Percentiles rank a stretch among this genome's conserved stretches.
Conservation (phyloP, 1,284 basidiomycete genomes). For the Singerocomus inundabilis region DNA sequence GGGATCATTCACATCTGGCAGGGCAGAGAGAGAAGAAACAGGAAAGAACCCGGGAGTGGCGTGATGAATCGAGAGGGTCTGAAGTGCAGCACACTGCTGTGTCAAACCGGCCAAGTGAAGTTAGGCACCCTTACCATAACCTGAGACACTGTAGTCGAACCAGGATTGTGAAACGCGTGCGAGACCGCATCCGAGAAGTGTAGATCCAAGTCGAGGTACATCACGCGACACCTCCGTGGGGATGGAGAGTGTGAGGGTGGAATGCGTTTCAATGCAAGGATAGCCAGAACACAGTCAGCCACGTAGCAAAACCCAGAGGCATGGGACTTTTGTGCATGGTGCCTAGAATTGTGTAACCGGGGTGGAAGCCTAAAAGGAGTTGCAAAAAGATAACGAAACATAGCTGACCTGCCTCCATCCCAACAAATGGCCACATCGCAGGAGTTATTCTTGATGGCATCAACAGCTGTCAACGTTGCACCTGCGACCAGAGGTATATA, state of each 20-base stretch:
- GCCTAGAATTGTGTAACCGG: constrained; percentile 41
- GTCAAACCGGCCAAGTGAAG: not conserved
- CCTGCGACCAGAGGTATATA: constrained; percentile 78
- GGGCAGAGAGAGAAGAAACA: constrained; percentile 49
- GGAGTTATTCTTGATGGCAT: constrained; percentile 51
- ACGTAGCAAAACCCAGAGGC: constrained; percentile 94
- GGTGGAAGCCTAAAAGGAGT: not conserved
- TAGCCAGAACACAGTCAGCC: constrained; percentile 83
- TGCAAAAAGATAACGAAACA: not conserved
- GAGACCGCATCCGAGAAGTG: constrained; percentile 91
- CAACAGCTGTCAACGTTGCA: constrained; percentile 71
- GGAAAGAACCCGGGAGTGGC: constrained; percentile 84
- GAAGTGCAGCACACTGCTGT: not conserved
- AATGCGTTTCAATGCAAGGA: constrained; percentile 56
- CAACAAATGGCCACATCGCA: constrained; percentile 75
- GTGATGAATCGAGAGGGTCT: constrained; percentile 86
- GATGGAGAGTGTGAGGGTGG: constrained; percentile 8
- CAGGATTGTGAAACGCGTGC: constrained; percentile 61
- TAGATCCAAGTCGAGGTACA: constrained; percentile 92
- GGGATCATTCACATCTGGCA: constrained; percentile 41
- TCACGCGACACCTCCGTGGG: constrained; percentile 58
- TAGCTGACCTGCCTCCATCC: constrained; percentile 73
- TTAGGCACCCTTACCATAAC: constrained; percentile 50
- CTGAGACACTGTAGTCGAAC: constrained; percentile 40
- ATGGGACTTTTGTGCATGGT: constrained; percentile 70